phyloP scores from a whole-genome alignment of 805 yeast genomes.

The Yamadazyma tumulicola region DNA sequence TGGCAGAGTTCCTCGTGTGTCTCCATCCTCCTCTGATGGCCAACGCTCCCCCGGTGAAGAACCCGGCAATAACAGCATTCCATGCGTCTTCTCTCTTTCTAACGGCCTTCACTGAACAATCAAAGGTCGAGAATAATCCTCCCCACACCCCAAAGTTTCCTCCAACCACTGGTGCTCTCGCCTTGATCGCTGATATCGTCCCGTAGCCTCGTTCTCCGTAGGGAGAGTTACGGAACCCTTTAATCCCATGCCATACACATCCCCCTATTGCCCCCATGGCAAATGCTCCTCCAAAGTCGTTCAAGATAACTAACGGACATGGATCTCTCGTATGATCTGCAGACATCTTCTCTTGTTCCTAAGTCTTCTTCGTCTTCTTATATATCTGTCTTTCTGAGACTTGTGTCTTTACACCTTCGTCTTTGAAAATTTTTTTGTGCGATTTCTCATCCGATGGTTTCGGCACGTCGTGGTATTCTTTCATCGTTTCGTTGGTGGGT shows the following conservation, averaged over 20 bases:
- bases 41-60: conserved; percentile 95
- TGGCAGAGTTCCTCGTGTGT: conserved; percentile 94
- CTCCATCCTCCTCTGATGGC: conserved; percentile 99
- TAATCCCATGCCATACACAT: conserved; percentile 97
- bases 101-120: conserved; percentile 91
- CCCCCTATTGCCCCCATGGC: conserved; percentile 99
- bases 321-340: conserved; percentile 99
- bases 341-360: conserved; percentile 46
- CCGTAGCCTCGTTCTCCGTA: conserved; percentile 93
- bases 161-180: conserved; percentile 97
- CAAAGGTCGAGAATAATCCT: conserved; percentile 92
- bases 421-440: no score
- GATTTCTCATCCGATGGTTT: no score
- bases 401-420: no score
- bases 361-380: no score
- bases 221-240: conserved; percentile 98
- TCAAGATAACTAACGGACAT: conserved; percentile 93
- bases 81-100: conserved; percentile 98
- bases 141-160: conserved; percentile 99
- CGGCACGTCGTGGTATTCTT: no score
- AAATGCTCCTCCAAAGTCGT: conserved; percentile 98
- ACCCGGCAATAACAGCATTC: conserved; percentile 97
- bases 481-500: no score
- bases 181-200: conserved; percentile 83
- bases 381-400: no score